Percentiles rank a stretch among this genome's conserved stretches.
Evolutionary conservation across 2,329 filamentous ascomycete genomes (phyloP).

Genomic region (Fusarium nodosum): DNA sequence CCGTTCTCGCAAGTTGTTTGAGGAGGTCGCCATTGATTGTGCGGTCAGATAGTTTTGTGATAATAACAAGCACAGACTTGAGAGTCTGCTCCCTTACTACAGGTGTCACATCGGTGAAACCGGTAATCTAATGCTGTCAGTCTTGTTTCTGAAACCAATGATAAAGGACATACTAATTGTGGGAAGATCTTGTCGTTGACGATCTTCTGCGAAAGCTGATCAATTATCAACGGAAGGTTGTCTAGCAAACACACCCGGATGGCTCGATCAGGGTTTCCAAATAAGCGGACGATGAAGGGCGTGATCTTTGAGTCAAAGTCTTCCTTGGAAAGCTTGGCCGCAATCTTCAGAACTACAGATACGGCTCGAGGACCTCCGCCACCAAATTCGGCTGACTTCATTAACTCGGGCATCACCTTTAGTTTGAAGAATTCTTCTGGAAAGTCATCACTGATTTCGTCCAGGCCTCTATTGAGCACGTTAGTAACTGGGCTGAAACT

Average conservation of each 20-base stretch:
- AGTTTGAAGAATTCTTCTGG: slow-evolving; percentile 98
- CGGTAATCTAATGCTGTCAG: slow-evolving; percentile 75
- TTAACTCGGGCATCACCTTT: slow-evolving; percentile 92
- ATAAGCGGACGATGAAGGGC: slow-evolving; percentile 88
- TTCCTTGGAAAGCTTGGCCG: slow-evolving; percentile 85
- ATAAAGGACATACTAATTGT: slow-evolving; percentile 74
- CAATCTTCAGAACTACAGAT: slow-evolving; percentile 88
- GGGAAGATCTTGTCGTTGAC: slow-evolving; percentile 98
- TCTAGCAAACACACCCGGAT: slow-evolving; percentile 92
- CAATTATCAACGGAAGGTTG: slow-evolving; percentile 90
- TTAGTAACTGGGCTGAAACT: slow-evolving; percentile 39
- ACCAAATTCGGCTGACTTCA: slow-evolving; percentile 99
- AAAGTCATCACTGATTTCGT: slow-evolving; percentile 90
- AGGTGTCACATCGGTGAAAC: slow-evolving; percentile 92
- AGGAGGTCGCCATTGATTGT: slow-evolving; percentile 94
- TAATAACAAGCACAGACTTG: slow-evolving; percentile 89
- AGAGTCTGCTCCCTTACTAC: slow-evolving; percentile 95
- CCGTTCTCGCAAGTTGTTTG: slow-evolving; percentile 91
- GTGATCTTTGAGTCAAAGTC: slow-evolving; percentile 89
- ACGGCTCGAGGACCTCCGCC: slow-evolving; percentile 95
- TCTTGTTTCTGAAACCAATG: background rate
- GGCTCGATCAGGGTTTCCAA: slow-evolving; percentile 90
- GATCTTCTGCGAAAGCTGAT: slow-evolving; percentile 85
- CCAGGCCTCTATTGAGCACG: slow-evolving; percentile 73
- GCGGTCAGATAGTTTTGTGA: slow-evolving; percentile 90